Base-by-base conservation (phyloP, 495 filamentous ascomycete genomes). In the Podospora didyma region DNA sequence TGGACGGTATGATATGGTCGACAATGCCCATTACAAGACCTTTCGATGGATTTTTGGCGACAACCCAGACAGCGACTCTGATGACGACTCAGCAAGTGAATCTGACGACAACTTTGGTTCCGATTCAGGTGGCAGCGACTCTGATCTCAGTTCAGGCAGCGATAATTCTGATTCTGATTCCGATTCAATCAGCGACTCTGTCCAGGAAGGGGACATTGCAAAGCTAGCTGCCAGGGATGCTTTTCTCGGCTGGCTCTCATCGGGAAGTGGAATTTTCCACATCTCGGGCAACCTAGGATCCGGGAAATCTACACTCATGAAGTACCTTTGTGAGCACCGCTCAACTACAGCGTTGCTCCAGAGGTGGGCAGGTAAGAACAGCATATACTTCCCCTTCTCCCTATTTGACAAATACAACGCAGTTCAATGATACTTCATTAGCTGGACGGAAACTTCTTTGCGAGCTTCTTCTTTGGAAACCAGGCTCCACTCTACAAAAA, bases 391-490 rank as follows among this genome's bases (percentile, higher is more conserved):
- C 2, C 23, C 22, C 49, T 22, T 31, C 9, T 31, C n/a, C n/a
- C 12, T 42, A 12, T 42, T 17, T n/a, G n/a, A n/a, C 39, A 42
- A 10, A 14, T 14, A 42, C 39, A 31, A 14, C 14, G 14, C n/a
- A 16, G 14, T 7, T 42, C 4, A 5, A 14, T 42, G 34, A 42
- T 42, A 42, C n/a, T 42, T 42, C 12, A 42, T 23, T 31, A 52
- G n/a, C 51, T 16, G 47, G 24, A 3, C 58, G 57, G 20, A 54
- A 62, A 12, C 56, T 75, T 23, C 3, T 47, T 68, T 26, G 70
- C 72, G 1, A 61, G 51, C 23, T 79, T 78, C 59, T 83, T 79
- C 61, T 81, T 79, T 82, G 76, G 73, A 67, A 63, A 35, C 52
- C 70, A 1, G 76, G 76, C 3, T 67, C 63, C 2, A 3, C 14